Evolutionary conservation across 2,329 filamentous ascomycete species (phyloP), one percentile per base, ranked within the genome.

Genomic region (Diaporthe caulivora): DNA sequence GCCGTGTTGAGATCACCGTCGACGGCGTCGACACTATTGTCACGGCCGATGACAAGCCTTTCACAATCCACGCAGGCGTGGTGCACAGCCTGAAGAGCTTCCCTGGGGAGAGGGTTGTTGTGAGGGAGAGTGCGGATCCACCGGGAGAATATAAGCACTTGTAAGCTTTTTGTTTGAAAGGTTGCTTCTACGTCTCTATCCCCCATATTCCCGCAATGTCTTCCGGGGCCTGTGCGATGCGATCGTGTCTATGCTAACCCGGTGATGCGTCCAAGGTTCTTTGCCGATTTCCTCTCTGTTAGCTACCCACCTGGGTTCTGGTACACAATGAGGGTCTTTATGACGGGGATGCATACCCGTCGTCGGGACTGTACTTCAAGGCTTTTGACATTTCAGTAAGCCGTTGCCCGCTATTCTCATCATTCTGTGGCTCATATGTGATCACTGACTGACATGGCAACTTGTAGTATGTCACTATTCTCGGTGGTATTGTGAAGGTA

Each of bases 401-500:
- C 47, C 5, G 21, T 1, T 40, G 8, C 37, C 37, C 2, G 37
- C 7, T 40, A 11, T 24, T 15, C 0, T 8, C 8, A 26, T 17
- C 24, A 1, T 9, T 2, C 5, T 3, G 21, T 44, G 40, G 18
- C 18, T 6, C 9, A 21, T n/a, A 0, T 49, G 13, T 24, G 4
- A 10, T 1, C 17, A 1, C 18, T 72, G 4, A 17, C 13, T 42
- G 18, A 69, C 51, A n/a, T 7, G 1, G 1, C 37, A 13, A 10
- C 24, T 1, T 2, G 2, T 17, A 74, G 72, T 74, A 69, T 37
- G 62, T 74, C 24, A 74, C 69, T 8, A 17, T 74, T 6, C 69
- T 74, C 37, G 72, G 72, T 1, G 47, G 54, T 37, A 72, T 72
- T n/a, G 72, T 49, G 0, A 74, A 74, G 47, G 11, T 74, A n/a